Evolutionary conservation across 371 early-diverging fungal species (phyloP), one percentile per base, ranked within the genome.

Genomic region (Haplosporangium sp.): DNA sequence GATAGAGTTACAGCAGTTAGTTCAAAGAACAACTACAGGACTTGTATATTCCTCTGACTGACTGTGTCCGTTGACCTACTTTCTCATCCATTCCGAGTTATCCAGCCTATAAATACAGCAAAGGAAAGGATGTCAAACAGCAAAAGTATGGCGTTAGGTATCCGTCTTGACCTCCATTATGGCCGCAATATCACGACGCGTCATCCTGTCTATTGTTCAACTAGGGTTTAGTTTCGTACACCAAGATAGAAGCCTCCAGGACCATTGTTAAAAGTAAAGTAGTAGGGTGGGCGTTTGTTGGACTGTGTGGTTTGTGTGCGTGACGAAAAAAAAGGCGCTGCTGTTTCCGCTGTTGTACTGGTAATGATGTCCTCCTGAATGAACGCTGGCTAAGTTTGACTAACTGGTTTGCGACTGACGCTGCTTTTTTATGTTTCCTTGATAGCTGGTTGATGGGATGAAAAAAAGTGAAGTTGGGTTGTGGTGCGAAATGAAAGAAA

Each of bases 61-160:
- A 2, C 16, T 45, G 13, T 45, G 14, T 50, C 20, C 20, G 14
- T 29, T 13, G 23, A 54, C 79, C 21, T 79, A 72, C 79, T 99
- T 99, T 77, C 99, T 89, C 94, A 97, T 95, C 96, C 96, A 99
- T 83, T 99, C 98, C 41, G 98, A 98, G 87, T 98, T 99, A 83
- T 98, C 99, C 62, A 97, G 84, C n/a, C 96, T 96, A 65, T 55
- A 40, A 11, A 51, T 14, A 23, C 29, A 5, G 23, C 12, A 46
- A 64, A 43, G n/a, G 36, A 50, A 23, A 43, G 20, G 50, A 18
- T 50, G 20, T 50, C 18, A 50, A 18, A 50, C 16, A 48, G 20
- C 14, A 50, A 46, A 46, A n/a, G n/a, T 12, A 46, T 29, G 29
- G 29, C 16, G 57, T 50, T 58, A 57, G 57, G 29, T 43, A 40